A percentile compares a stretch with the other conserved stretches of the same genome.
phyloP scores from a whole-genome alignment of 139 green algal genomes.

The Micractinium sp. region DNA sequence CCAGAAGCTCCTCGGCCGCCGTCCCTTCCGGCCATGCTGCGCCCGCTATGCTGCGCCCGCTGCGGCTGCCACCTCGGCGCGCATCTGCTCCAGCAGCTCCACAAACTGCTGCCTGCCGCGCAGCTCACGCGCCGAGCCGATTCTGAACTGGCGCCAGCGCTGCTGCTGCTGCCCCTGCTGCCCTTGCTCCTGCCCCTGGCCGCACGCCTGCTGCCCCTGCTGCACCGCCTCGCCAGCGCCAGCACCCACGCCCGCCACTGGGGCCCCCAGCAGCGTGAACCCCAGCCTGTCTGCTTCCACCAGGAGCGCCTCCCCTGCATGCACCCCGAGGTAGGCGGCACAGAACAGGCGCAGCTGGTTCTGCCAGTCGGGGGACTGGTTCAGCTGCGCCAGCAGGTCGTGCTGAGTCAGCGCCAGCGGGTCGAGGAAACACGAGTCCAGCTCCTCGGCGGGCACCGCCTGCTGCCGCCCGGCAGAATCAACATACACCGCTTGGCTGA shows the following conservation, averaged over 20 bases:
- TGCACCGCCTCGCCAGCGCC: neutral
- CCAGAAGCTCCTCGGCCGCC: too few relatives aligned
- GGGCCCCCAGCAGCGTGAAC: slow-evolving; percentile 20
- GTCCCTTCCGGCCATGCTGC: too few relatives aligned
- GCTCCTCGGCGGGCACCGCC: neutral
- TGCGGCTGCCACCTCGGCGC: slow-evolving; percentile 19
- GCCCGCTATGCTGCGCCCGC: neutral
- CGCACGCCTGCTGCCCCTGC: neutral
- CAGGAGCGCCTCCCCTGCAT: neutral
- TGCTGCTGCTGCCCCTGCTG: slow-evolving; percentile 5
- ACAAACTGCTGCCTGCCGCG: slow-evolving; percentile 5
- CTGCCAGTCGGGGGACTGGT: slow-evolving; percentile 12
- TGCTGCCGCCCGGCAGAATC: slow-evolving; percentile 27
- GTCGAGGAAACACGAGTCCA: slow-evolving; percentile 24
- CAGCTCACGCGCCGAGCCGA: slow-evolving; percentile 23
- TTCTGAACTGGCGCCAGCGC: slow-evolving; percentile 43
- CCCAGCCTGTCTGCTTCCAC: slow-evolving; percentile 24
- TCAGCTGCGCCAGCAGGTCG: slow-evolving; percentile 28
- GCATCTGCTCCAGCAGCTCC: slow-evolving; percentile 36
- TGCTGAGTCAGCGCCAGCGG: slow-evolving; percentile 28
- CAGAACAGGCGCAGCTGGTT: slow-evolving; percentile 32
- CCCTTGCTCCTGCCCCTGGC: too few relatives aligned
- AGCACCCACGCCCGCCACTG: neutral
- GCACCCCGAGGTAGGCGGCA: slow-evolving; percentile 31
- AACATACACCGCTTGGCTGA: slow-evolving; percentile 24